Conservation (phyloP, 768 basidiomycete genomes). For the Megacollybia marginata region DNA sequence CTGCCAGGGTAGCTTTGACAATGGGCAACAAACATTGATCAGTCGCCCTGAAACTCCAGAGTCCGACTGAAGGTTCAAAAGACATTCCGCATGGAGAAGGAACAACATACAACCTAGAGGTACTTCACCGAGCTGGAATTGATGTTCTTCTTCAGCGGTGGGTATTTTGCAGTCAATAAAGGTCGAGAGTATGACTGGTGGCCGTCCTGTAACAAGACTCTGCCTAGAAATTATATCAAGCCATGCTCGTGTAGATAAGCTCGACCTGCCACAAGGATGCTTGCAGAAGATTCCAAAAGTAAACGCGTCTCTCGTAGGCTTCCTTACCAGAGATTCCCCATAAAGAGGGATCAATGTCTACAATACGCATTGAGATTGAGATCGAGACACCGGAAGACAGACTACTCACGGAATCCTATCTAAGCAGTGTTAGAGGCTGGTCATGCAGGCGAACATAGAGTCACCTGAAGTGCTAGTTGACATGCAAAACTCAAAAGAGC, state of each 20-base stretch:
- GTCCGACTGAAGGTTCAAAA: slow-evolving; percentile 28
- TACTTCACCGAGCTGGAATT: slow-evolving; percentile 33
- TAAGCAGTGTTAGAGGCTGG: slow-evolving; percentile 7
- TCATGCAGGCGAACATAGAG: slow-evolving; percentile 6
- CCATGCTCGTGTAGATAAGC: not conserved
- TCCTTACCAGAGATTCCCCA: slow-evolving; percentile 45
- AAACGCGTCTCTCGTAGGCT: slow-evolving; percentile 44
- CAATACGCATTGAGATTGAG: slow-evolving; percentile 26
- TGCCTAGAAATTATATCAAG: slow-evolving; percentile 9
- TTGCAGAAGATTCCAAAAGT: slow-evolving; percentile 54
- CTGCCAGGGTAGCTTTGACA: slow-evolving; percentile 30
- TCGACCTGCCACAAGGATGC: slow-evolving; percentile 17
- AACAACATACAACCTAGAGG: slow-evolving; percentile 35
- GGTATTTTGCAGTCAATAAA: slow-evolving; percentile 42
- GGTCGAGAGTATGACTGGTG: slow-evolving; percentile 34
- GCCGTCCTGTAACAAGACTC: slow-evolving; percentile 42
- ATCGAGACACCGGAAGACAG: not conserved
- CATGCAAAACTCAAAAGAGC: slow-evolving; percentile 38
- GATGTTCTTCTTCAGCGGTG: slow-evolving; percentile 35
- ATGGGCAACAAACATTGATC: slow-evolving; percentile 35
- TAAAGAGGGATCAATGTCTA: slow-evolving; percentile 42
- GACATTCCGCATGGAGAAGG: not conserved
- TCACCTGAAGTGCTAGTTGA: slow-evolving; percentile 40
- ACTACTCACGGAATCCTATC: slow-evolving; percentile 37
- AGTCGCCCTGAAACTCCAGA: slow-evolving; percentile 37